Conservation (phyloP, 257 asterid species). For the Fraxinus cuspidata region DNA sequence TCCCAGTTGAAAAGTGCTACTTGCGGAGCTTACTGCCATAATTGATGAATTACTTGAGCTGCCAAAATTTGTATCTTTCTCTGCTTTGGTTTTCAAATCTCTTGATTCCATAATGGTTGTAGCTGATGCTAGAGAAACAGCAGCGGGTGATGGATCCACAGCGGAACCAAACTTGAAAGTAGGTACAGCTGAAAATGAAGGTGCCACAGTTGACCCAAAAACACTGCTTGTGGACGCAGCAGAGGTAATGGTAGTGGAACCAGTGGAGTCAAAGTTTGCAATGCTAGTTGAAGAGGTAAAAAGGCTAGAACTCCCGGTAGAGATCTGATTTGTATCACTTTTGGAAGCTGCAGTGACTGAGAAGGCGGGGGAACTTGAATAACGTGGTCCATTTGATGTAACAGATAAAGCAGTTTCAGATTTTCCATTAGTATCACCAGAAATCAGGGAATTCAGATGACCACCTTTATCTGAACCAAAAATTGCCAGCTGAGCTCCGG, state of each 20-base stretch:
- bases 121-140: slow-evolving; percentile 34
- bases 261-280: slow-evolving; percentile 26
- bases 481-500: slow-evolving; percentile 28
- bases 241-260: slow-evolving; percentile 30
- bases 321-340: slow-evolving; percentile 29
- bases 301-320: slow-evolving; percentile 28
- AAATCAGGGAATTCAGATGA: slow-evolving; percentile 30
- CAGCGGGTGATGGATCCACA: slow-evolving; percentile 30
- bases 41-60: slow-evolving; percentile 32
- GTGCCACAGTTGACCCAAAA: slow-evolving; percentile 39
- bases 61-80: slow-evolving; percentile 33
- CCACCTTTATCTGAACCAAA: slow-evolving; percentile 33
- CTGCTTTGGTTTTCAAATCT: slow-evolving; percentile 31
- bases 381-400: slow-evolving; percentile 37
- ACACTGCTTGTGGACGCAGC: slow-evolving; percentile 32
- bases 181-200: slow-evolving; percentile 33
- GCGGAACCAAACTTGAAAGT: slow-evolving; percentile 42
- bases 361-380: slow-evolving; percentile 28
- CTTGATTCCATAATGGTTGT: slow-evolving; percentile 31
- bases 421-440: slow-evolving; percentile 44
- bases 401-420: slow-evolving; percentile 31
- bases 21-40: slow-evolving; percentile 41
- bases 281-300: slow-evolving; percentile 40
- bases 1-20: slow-evolving; percentile 35
- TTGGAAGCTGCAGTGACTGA: slow-evolving; percentile 37